Percentiles rank a stretch among this genome's conserved stretches.
phyloP scores from a whole-genome alignment of 177 flowering plant genomes.

The Vitis hybrid region DNA sequence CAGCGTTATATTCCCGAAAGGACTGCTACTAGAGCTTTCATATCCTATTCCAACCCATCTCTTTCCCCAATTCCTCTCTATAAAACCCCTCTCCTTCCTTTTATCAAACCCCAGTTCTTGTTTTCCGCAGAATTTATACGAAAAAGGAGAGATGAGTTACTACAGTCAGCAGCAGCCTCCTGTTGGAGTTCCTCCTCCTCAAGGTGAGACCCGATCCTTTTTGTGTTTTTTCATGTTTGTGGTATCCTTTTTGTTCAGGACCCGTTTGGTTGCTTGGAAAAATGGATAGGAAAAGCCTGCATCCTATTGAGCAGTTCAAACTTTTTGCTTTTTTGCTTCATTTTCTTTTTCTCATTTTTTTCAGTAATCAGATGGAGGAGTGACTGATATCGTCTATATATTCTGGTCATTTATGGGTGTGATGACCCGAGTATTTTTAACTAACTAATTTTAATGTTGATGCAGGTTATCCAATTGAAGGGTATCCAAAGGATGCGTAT shows the following conservation, averaged over 20 bases:
- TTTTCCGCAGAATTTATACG: neutral
- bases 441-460: neutral
- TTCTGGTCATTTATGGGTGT: no score
- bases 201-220: slow-evolving; percentile 23
- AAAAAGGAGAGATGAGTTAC: slow-evolving; percentile 19
- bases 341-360: neutral
- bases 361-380: slow-evolving; percentile 4
- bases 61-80: neutral
- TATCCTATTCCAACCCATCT: no score
- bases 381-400: no score
- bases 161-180: slow-evolving; percentile 39
- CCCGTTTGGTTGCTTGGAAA: neutral
- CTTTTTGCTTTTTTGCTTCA: neutral
- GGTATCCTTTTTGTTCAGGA: no score
- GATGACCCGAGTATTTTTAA: no score
- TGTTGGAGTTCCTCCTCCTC: slow-evolving; percentile 47
- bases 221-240: no score
- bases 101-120: neutral
- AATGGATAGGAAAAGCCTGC: neutral
- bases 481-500: slow-evolving; percentile 34
- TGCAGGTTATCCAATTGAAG: slow-evolving; percentile 33
- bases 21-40: no score
- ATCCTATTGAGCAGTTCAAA: neutral
- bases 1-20: no score
- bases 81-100: neutral